Percentiles rank a stretch among this genome's conserved stretches.
Conservation (phyloP, 78 protist species). For the Anaeramoeba flamelloides region DNA sequence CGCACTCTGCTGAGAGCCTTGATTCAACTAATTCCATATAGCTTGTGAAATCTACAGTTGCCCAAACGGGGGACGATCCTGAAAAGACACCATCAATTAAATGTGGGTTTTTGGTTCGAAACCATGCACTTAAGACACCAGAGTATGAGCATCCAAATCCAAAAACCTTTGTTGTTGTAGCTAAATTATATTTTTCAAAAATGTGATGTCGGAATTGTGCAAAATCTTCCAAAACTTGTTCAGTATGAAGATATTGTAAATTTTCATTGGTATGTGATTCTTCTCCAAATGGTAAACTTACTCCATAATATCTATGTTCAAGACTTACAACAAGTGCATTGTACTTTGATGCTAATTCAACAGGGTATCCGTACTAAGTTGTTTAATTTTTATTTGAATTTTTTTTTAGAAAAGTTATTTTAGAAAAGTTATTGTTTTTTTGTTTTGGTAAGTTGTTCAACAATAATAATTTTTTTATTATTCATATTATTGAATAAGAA, state of each 20-base stretch:
- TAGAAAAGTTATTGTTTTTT: too few relatives aligned
- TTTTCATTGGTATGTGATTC: background rate
- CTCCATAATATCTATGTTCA: background rate
- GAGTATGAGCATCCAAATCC: background rate
- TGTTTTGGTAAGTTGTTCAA: too few relatives aligned
- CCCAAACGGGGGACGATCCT: background rate
- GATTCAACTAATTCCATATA: background rate
- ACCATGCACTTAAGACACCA: background rate
- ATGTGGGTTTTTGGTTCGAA: background rate
- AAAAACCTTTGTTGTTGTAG: background rate
- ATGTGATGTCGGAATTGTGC: background rate
- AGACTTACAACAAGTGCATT: background rate
- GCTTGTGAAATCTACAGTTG: background rate
- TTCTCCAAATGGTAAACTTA: background rate
- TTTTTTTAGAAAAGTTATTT: too few relatives aligned
- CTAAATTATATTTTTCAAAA: background rate
- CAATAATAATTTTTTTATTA: too few relatives aligned
- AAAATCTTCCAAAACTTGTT: background rate
- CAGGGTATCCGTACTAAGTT: background rate
- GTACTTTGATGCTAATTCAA: background rate
- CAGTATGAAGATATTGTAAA: background rate
- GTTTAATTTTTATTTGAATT: too few relatives aligned
- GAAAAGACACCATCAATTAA: background rate
- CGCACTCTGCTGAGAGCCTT: background rate
- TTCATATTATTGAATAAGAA: too few relatives aligned